phyloP scores from a whole-genome alignment of 176 grass and related monocot genomes.

The Oryza punctata region DNA sequence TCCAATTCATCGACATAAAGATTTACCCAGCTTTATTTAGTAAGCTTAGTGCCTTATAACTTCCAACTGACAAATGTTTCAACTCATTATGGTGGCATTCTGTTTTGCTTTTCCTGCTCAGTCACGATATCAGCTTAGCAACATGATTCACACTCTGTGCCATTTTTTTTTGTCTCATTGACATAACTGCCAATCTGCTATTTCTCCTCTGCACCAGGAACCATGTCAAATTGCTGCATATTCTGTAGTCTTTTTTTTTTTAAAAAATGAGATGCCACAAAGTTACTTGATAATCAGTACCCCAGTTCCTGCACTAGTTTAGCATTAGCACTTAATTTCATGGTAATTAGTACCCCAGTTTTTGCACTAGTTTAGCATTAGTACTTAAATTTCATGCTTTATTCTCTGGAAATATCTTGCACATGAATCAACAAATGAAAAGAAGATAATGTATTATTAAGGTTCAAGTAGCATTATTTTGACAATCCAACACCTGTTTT shows the following conservation, averaged over 20 bases:
- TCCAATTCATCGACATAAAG: neutral
- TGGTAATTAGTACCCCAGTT: neutral
- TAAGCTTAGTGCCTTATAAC: neutral
- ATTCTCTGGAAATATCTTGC: slow-evolving; percentile 11
- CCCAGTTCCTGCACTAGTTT: slow-evolving; percentile 19
- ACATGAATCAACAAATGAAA: slow-evolving; percentile 31
- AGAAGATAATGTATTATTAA: slow-evolving; percentile 2
- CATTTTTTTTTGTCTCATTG: neutral
- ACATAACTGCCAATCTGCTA: neutral
- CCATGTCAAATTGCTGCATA: neutral
- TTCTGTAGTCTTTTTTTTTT: neutral
- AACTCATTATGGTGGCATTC: neutral
- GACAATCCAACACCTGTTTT: slow-evolving; percentile 39
- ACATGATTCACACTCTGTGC: neutral
- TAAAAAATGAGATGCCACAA: neutral
- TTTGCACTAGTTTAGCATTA: neutral
- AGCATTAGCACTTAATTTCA: neutral
- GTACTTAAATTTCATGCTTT: neutral
- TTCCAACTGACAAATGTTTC: neutral
- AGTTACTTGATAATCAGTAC: neutral
- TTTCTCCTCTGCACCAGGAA: neutral
- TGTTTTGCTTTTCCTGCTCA: neutral
- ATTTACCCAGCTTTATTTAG: neutral
- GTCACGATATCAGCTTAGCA: neutral
- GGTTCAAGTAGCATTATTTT: slow-evolving; percentile 23